A percentile compares a stretch with the other conserved stretches of the same genome.
Evolutionary conservation across 495 filamentous ascomycete genomes (phyloP).

Genomic region (Hyaloscypha hepaticicola): DNA sequence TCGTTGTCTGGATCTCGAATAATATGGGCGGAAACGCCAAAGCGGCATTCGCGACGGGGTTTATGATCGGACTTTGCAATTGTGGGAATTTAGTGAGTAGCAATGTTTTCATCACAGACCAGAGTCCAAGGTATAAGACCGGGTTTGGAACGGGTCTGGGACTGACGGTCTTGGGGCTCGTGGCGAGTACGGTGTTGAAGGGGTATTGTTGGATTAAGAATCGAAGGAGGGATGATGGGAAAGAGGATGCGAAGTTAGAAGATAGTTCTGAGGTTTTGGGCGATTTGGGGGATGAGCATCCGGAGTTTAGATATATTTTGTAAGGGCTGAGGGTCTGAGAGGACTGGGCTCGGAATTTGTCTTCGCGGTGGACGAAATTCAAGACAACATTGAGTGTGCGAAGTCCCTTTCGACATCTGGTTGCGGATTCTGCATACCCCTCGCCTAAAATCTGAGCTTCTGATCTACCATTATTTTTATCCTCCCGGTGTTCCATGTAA

Average conservation of each 20-base stretch:
- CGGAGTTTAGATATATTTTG: not conserved
- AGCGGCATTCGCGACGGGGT: conserved; percentile 51
- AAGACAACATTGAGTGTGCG: no score
- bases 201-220: not conserved
- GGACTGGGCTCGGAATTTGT: no score
- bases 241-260: not conserved
- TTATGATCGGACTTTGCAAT: conserved; percentile 26
- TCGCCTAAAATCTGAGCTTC: no score
- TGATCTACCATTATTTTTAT: no score
- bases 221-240: not conserved
- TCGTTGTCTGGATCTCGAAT: conserved; percentile 30
- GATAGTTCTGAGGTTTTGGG: not conserved
- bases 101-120: not conserved
- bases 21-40: conserved; percentile 58
- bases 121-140: not conserved
- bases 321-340: no score
- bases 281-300: not conserved
- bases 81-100: conserved; percentile 3
- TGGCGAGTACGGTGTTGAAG: not conserved
- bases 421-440: no score
- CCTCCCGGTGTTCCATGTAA: no score
- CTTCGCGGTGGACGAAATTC: no score
- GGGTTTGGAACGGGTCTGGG: not conserved
- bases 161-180: not conserved
- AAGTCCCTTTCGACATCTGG: no score